Conservation (phyloP, 139 green algal species). For the Gonium pectorale region DNA sequence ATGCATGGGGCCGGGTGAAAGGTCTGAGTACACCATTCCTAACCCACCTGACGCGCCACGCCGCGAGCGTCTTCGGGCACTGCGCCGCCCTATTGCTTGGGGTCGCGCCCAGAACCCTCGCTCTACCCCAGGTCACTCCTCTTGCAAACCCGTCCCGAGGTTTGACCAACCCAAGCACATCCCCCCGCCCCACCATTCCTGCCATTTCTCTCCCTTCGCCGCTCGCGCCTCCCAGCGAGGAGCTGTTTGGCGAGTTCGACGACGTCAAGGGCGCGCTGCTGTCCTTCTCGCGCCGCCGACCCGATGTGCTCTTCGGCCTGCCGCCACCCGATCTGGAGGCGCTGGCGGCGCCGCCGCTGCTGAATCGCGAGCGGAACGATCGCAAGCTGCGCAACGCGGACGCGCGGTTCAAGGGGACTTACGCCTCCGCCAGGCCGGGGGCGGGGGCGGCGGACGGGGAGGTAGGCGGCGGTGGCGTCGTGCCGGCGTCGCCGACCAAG, state of each 20-base stretch:
- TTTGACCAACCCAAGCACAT: no score
- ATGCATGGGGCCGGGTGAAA: no score
- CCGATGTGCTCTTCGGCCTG: constrained; percentile 40
- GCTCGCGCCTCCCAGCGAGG: not conserved
- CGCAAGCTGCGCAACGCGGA: constrained; percentile 38
- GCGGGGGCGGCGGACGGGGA: not conserved
- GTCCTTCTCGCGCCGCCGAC: not conserved
- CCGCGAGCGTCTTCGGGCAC: no score
- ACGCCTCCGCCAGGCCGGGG: not conserved
- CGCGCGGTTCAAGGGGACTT: not conserved
- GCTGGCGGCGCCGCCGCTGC: constrained; percentile 2
- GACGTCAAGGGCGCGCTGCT: constrained; percentile 33
- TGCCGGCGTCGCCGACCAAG: no score
- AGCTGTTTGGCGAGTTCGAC: not conserved
- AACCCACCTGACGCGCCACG: no score
- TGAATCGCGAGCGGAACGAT: not conserved
- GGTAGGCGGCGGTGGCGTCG: not conserved
- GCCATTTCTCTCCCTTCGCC: not conserved
- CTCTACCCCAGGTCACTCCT: no score
- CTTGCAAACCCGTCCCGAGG: no score
- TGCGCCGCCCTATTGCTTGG: no score
- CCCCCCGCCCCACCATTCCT: not conserved
- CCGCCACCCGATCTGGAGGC: not conserved
- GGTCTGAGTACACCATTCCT: no score
- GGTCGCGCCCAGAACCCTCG: no score